Conservation (phyloP, 1,284 basidiomycete species). For the Phlebopus sp. region DNA sequence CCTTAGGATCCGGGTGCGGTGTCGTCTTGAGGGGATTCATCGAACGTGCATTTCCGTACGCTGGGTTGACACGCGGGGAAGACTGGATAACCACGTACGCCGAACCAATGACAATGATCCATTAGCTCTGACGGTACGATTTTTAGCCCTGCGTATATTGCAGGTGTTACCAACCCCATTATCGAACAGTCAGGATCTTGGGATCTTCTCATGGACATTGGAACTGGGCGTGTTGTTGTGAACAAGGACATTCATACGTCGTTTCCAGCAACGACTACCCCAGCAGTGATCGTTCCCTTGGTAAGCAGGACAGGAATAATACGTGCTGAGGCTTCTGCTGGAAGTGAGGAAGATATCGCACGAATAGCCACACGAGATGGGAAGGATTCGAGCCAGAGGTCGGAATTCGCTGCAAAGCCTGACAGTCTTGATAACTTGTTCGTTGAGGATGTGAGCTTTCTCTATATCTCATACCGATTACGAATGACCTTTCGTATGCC, state of each 20-base stretch:
- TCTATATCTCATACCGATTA: slow-evolving; percentile 10
- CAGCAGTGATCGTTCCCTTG: slow-evolving; percentile 42
- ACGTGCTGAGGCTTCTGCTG: slow-evolving; percentile 56
- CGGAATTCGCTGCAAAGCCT: slow-evolving; percentile 51
- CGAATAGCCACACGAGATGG: slow-evolving; percentile 39
- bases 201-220: slow-evolving; percentile 92
- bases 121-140: slow-evolving; percentile 10
- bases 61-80: slow-evolving; percentile 84
- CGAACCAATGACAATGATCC: background rate
- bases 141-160: slow-evolving; percentile 83
- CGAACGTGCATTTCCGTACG: slow-evolving; percentile 90
- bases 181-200: slow-evolving; percentile 86
- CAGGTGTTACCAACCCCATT: slow-evolving; percentile 95
- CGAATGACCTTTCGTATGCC: slow-evolving; percentile 6
- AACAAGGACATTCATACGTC: slow-evolving; percentile 75
- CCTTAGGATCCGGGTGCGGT: slow-evolving; percentile 88
- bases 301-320: slow-evolving; percentile 56
- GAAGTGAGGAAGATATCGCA: slow-evolving; percentile 61
- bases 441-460: slow-evolving; percentile 81
- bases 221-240: slow-evolving; percentile 81
- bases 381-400: slow-evolving; percentile 39
- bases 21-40: slow-evolving; percentile 81
- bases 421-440: slow-evolving; percentile 81
- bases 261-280: slow-evolving; percentile 47
- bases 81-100: slow-evolving; percentile 86